phyloP scores from a whole-genome alignment of 2,329 filamentous ascomycete genomes.

The Ceratocystis alfenasii region DNA sequence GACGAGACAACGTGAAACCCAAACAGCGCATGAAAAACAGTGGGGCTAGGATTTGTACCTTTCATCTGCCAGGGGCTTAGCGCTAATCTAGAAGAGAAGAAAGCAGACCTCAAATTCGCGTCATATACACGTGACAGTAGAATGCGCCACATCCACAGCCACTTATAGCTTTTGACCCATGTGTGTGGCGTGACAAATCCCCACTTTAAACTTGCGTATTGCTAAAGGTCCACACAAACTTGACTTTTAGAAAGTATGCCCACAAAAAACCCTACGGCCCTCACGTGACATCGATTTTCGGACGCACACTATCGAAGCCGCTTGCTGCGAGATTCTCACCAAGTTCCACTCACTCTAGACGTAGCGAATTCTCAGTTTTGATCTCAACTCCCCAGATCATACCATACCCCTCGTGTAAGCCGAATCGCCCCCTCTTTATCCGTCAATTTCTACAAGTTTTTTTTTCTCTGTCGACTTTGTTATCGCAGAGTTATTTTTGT shows the following conservation, averaged over 20 bases:
- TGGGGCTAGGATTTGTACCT: slow-evolving; percentile 18
- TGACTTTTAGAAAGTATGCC: slow-evolving; percentile 14
- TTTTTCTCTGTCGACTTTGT: slow-evolving; percentile 12
- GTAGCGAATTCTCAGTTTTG: slow-evolving; percentile 22
- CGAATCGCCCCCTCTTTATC: slow-evolving; percentile 13
- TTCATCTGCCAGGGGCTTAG: slow-evolving; percentile 21
- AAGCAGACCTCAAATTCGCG: slow-evolving; percentile 6
- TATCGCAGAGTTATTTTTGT: slow-evolving; percentile 17
- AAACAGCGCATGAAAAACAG: slow-evolving; percentile 14
- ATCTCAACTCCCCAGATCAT: slow-evolving; percentile 23
- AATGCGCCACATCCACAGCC: neutral
- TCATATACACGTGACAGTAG: slow-evolving; percentile 19
- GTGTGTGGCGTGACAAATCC: neutral
- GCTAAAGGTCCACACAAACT: slow-evolving; percentile 20
- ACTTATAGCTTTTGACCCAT: neutral
- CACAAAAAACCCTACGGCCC: slow-evolving; percentile 21
- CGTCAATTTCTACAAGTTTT: slow-evolving; percentile 13
- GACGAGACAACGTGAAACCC: slow-evolving; percentile 11
- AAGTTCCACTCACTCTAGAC: slow-evolving; percentile 22
- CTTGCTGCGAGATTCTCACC: slow-evolving; percentile 22
- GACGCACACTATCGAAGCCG: slow-evolving; percentile 20
- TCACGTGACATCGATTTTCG: slow-evolving; percentile 21
- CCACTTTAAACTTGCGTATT: slow-evolving; percentile 15
- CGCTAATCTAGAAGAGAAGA: slow-evolving; percentile 8
- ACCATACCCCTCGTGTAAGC: slow-evolving; percentile 23